Percentiles rank a stretch among this genome's conserved stretches.
Conservation (phyloP, 768 basidiomycete genomes). For the Leccinellum luteum region DNA sequence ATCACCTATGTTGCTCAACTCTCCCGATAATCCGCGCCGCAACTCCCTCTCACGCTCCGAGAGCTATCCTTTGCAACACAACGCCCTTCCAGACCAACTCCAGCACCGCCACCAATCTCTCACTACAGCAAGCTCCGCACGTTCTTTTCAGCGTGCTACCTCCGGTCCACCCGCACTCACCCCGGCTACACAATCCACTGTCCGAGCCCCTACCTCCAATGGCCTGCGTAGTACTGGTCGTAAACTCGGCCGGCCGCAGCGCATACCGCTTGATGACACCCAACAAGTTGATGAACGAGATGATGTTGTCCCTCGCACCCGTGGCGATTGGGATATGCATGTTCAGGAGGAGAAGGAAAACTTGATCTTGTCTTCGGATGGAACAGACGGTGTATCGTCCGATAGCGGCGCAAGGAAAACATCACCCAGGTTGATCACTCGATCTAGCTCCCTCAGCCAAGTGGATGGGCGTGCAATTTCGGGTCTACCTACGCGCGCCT, state of each 20-base stretch:
- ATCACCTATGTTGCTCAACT: conserved; percentile 36
- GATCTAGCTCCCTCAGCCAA: conserved; percentile 33
- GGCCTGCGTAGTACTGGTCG: conserved; percentile 36
- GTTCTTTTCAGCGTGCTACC: conserved; percentile 64
- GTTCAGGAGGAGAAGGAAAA: conserved; percentile 43
- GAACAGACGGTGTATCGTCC: conserved; percentile 22
- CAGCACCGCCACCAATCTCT: conserved; percentile 30
- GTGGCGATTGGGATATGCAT: conserved; percentile 29
- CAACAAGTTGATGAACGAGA: conserved; percentile 32
- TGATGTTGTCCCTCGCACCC: conserved; percentile 30
- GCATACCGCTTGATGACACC: conserved; percentile 36
- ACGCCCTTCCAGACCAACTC: conserved; percentile 29
- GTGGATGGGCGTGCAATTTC: conserved; percentile 35
- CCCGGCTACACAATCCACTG: conserved; percentile 27
- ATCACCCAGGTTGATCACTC: conserved; percentile 30
- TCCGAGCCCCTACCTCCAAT: conserved; percentile 30
- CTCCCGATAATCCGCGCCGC: conserved; percentile 40
- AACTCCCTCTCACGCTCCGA: conserved; percentile 65
- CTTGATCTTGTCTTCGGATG: conserved; percentile 26
- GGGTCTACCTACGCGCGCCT: conserved; percentile 32
- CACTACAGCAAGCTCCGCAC: conserved; percentile 26
- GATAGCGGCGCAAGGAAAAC: conserved; percentile 23
- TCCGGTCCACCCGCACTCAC: conserved; percentile 53
- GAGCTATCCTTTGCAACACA: conserved; percentile 49
- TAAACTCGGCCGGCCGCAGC: conserved; percentile 34